These are phyloP conservation scores for Orbilia ellipsospora DNA, from an alignment of 2,329 filamentous ascomycete species.

Conservation along the genomic window DNA sequence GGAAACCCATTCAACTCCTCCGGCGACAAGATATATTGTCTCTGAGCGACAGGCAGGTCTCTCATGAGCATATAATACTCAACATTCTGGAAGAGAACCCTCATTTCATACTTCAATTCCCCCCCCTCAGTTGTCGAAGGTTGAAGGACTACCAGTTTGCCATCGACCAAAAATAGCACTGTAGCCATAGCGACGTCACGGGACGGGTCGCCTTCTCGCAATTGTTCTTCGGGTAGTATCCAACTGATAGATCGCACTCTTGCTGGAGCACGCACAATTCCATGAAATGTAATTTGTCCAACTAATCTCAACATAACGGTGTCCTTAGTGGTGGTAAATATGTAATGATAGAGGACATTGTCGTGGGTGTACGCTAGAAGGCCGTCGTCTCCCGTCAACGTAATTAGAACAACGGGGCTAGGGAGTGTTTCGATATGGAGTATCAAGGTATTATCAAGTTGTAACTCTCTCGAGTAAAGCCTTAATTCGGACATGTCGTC, in stretches of 20 bases:
- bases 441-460: slow-evolving; percentile 77
- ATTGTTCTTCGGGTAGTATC: slow-evolving; percentile 90
- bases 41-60: slow-evolving; percentile 72
- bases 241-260: slow-evolving; percentile 93
- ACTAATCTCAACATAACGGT: slow-evolving; percentile 81
- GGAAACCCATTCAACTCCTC: slow-evolving; percentile 45
- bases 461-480: slow-evolving; percentile 88
- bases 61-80: slow-evolving; percentile 95
- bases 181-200: slow-evolving; percentile 94
- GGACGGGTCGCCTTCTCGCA: slow-evolving; percentile 90
- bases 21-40: slow-evolving; percentile 46
- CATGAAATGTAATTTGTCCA: slow-evolving; percentile 97
- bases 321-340: slow-evolving; percentile 79
- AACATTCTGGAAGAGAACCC: slow-evolving; percentile 92
- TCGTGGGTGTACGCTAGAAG: slow-evolving; percentile 96
- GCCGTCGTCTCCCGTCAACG: slow-evolving; percentile 90
- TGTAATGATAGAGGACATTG: slow-evolving; percentile 93
- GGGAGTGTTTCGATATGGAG: slow-evolving; percentile 82
- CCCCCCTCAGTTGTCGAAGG: slow-evolving; percentile 84
- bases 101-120: slow-evolving; percentile 97
- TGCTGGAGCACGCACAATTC: slow-evolving; percentile 92
- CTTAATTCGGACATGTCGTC: slow-evolving; percentile 84
- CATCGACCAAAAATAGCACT: slow-evolving; percentile 95
- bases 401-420: slow-evolving; percentile 87
- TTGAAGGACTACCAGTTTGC: slow-evolving; percentile 90